A percentile compares a stretch with the other conserved stretches of the same genome.
These are phyloP conservation scores for Hsuehochloa calcarea DNA, from an alignment of 176 grass and related monocot genomes.

Conservation along the genomic window DNA sequence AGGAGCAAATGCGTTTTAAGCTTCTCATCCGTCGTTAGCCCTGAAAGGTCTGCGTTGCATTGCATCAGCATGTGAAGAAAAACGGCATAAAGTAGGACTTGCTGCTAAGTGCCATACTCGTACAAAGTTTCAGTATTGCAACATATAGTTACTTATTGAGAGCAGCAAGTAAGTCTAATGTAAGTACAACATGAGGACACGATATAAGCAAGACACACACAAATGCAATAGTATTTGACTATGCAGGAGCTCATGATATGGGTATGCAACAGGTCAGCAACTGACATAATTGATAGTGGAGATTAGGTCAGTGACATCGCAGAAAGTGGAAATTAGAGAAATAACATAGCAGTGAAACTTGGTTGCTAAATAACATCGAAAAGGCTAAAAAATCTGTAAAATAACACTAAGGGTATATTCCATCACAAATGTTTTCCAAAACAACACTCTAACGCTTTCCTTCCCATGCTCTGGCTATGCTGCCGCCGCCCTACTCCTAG, in stretches of 20 bases:
- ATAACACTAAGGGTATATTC: too few species aligned
- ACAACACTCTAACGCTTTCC: too few species aligned
- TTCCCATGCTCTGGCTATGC: too few species aligned
- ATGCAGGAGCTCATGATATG: conserved; percentile 65
- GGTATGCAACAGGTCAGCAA: neutral
- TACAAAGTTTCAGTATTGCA: neutral
- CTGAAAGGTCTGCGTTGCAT: conserved; percentile 71
- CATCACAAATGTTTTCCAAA: fast-evolving
- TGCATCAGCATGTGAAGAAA: neutral
- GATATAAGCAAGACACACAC: neutral
- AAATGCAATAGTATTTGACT: neutral
- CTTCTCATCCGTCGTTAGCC: conserved; percentile 79
- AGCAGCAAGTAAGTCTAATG: neutral
- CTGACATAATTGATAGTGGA: too few species aligned
- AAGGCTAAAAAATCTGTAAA: too few species aligned
- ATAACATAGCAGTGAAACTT: too few species aligned
- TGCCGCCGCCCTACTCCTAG: too few species aligned
- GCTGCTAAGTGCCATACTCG: neutral
- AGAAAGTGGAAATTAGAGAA: too few species aligned
- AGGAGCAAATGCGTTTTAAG: conserved; percentile 68
- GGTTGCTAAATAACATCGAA: too few species aligned
- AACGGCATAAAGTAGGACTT: neutral
- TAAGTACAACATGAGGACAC: neutral
- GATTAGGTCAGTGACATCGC: too few species aligned
- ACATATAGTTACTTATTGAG: neutral